Evolutionary conservation across 495 filamentous ascomycete species (phyloP), one percentile per base, ranked within the genome.

Genomic region (Chlorociboria aeruginascens): DNA sequence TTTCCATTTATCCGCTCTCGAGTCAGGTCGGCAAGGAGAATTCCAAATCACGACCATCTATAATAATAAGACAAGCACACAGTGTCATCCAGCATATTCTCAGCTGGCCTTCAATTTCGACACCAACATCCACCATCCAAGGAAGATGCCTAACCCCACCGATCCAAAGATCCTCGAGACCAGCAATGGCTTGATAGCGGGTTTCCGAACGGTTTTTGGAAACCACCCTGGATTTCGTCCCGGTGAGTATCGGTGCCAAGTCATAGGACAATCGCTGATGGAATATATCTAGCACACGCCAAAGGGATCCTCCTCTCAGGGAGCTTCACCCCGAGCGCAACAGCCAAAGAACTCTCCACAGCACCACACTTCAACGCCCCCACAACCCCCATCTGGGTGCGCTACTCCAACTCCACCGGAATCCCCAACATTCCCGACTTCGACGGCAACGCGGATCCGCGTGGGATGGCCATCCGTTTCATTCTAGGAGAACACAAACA

Each of bases 341-440:
- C 56, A 35, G 72, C 75, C 11, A 34, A 50, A 7, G 40, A 59
- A 28, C 67, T 77, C 33, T 71, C 67, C 20, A 64, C 45, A 32
- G 74, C 74, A 0, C 65, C 60, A 4, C 74, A 78, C 55, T 72
- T 78, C 64, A 68, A 61, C 54, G 43, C 41, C 32, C 41, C 66
- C 1, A 65, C 65, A 14, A 75, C 68, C 13, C 68, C 70, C 2
- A 42, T 77, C 48, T 58, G 51, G 48, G 55, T 50, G 13, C 71
- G 73, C 51, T 75, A 77, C 61, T 75, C 71, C 31, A 66, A 59
- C 57, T 70, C 65, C n/a, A 73, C 71, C 11, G 74, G 74, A 7
- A 56, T 76, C 48, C 73, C 71, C 16, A 46, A 63, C 4, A 63
- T 78, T 36, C 71, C 73, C 0, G 73, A 77, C 52, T 71, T 58